Percentiles rank a stretch among this genome's conserved stretches.
Conservation (phyloP, 495 filamentous ascomycete genomes). For the Penicillium alfredii region DNA sequence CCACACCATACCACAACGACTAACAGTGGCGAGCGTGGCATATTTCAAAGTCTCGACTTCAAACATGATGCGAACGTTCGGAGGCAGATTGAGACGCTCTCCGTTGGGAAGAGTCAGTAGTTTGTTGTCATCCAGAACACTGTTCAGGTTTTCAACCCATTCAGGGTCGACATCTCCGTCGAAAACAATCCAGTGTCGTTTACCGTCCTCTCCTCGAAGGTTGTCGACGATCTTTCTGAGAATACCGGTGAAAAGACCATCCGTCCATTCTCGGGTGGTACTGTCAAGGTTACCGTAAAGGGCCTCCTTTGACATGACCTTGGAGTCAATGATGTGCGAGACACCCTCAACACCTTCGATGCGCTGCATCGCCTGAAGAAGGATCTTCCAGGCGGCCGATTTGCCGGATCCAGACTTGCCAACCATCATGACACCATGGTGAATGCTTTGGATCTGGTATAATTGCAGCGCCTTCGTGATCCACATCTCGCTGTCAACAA, state of each 20-base stretch:
- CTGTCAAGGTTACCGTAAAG: constrained; percentile 93
- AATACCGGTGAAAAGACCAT: constrained; percentile 96
- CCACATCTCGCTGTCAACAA: constrained; percentile 89
- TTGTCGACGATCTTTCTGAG: constrained; percentile 98
- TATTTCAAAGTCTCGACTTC: constrained; percentile 99
- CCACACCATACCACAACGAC: constrained; percentile 99
- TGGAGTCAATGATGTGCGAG: constrained; percentile 95
- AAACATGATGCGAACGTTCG: constrained; percentile 98
- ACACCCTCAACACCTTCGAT: constrained; percentile 90
- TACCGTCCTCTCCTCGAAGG: constrained; percentile 89
- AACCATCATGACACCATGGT: constrained; percentile 99
- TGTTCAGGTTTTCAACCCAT: constrained; percentile 99
- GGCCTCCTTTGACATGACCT: constrained; percentile 99
- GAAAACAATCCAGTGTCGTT: constrained; percentile 98
- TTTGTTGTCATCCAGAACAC: constrained; percentile 98
- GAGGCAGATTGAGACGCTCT: constrained; percentile 87
- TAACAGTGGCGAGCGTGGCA: constrained; percentile 92
- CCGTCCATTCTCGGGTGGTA: constrained; percentile 97
- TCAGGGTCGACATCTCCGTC: constrained; percentile 98
- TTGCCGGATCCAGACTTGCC: constrained; percentile 93
- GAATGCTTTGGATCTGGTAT: constrained; percentile 94
- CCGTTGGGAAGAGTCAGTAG: constrained; percentile 93
- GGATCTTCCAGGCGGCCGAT: constrained; percentile 86
- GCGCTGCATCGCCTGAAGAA: constrained; percentile 87
- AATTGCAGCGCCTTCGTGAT: constrained; percentile 94